These are phyloP conservation scores for Candida sanyaensis DNA, from an alignment of 1,139 yeast genomes.

Conservation along the genomic window DNA sequence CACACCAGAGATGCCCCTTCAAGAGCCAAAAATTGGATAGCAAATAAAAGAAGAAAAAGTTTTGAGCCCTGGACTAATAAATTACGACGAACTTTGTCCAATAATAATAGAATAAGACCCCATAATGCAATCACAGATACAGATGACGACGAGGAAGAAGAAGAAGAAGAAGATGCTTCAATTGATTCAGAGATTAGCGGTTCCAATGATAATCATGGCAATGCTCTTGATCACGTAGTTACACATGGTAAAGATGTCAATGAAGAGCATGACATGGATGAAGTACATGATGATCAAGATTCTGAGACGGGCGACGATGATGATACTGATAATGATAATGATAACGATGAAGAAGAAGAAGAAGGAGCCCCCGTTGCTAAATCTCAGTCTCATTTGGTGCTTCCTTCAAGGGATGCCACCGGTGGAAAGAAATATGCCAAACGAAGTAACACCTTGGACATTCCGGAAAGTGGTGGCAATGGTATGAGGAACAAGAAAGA, in stretches of 20 bases:
- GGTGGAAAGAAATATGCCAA: slow-evolving; percentile 35
- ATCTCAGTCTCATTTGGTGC: slow-evolving; percentile 36
- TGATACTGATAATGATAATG: no score
- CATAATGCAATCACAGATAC: slow-evolving; percentile 11
- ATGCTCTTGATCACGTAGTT: slow-evolving; percentile 16
- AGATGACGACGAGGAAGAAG: slow-evolving; percentile 11
- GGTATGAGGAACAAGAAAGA: slow-evolving; percentile 3
- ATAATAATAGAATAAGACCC: slow-evolving; percentile 18
- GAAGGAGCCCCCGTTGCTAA: slow-evolving; percentile 20
- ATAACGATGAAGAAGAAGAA: slow-evolving; percentile 29
- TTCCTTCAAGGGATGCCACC: slow-evolving; percentile 38
- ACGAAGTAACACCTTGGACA: slow-evolving; percentile 52
- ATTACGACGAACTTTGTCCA: slow-evolving; percentile 23
- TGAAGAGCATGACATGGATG: slow-evolving; percentile 14
- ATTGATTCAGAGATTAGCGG: slow-evolving; percentile 19
- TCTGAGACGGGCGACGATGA: slow-evolving; percentile 25
- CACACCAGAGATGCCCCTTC: slow-evolving; percentile 18
- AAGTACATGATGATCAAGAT: slow-evolving; percentile 17
- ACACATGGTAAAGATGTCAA: slow-evolving; percentile 18
- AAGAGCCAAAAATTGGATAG: slow-evolving; percentile 15
- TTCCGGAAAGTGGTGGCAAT: slow-evolving; percentile 22
- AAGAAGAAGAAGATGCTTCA: slow-evolving; percentile 16
- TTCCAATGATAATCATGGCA: slow-evolving; percentile 18
- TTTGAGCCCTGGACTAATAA: slow-evolving; percentile 15
- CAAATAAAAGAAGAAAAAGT: slow-evolving; percentile 9